Evolutionary conservation across 345 rosid species (phyloP), one percentile per base, ranked within the genome.

Genomic region (Populus alba): DNA sequence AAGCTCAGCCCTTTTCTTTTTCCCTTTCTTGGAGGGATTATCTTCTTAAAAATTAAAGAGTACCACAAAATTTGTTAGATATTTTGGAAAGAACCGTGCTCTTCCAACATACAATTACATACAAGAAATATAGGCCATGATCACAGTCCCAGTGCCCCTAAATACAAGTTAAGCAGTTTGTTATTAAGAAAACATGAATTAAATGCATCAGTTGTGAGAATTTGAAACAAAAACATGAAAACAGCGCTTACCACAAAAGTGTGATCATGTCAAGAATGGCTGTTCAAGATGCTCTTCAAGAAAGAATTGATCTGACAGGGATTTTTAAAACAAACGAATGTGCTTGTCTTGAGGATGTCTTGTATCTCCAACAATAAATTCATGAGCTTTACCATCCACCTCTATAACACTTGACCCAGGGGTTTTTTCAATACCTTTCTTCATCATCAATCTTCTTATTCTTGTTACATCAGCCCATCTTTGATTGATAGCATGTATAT

Each of bases 391-490:
- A 4, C 80, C 75, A 78, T 78, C 73, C 55, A 78, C 53, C 77
- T 72, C 81, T 78, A 78, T 67, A 37, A 41, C 51, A 81, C 87
- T 87, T 70, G 80, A 75, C 47, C 85, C 88, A 35, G 83, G 79
- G 53, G 77, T 41, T 78, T 87, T 87, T 25, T 38, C 70, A 39
- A 87, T 73, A 8, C 88, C 85, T 71, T 78, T 87, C 27, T 53
- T 76, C 81, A 80, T 81, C 87, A 85, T 83, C 80, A 85, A 80
- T 45, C 65, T 85, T 80, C 88, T 85, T 68, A 85, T 62, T 77
- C 69, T 80, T 39, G 55, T 77, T 74, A 84, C 85, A 84, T 80
- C 89, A 78, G 77, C 82, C 91, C 91, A 86, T 74, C 85, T 83
- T 76, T 81, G 78, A 74, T 76, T 78, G 72, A 71, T 57, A 69